Conservation (phyloP, 2,329 filamentous ascomycete species). For the Aureobasidium lini region DNA sequence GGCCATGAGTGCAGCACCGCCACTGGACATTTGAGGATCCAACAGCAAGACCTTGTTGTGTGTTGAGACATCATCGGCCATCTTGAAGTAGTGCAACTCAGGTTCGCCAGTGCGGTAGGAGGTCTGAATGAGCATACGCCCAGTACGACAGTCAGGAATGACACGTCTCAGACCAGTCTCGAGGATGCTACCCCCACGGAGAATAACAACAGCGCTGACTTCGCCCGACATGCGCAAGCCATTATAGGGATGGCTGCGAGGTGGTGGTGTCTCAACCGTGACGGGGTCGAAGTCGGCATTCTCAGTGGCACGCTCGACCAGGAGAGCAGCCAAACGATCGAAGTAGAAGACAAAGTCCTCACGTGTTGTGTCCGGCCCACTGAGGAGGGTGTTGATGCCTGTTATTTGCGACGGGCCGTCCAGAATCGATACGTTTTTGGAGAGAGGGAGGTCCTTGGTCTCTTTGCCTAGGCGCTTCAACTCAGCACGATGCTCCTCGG, state of each 20-base stretch:
- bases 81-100: conserved; percentile 80
- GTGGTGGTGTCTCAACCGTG: conserved; percentile 64
- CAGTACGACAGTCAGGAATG: conserved; percentile 85
- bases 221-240: conserved; percentile 66
- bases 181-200: conserved; percentile 81
- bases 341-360: conserved; percentile 99
- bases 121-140: conserved; percentile 87
- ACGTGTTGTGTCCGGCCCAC: conserved; percentile 66
- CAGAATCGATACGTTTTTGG: conserved; percentile 65
- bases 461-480: conserved; percentile 68
- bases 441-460: conserved; percentile 64
- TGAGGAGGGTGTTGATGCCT: conserved; percentile 85
- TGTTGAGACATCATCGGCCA: conserved; percentile 63
- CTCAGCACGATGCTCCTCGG: conserved; percentile 69
- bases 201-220: conserved; percentile 75
- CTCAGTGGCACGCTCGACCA: conserved; percentile 77
- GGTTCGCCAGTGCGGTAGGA: conserved; percentile 72
- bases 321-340: conserved; percentile 74
- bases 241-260: conserved; percentile 56
- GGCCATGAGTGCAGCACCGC: conserved; percentile 82
- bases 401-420: conserved; percentile 70
- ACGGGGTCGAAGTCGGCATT: conserved; percentile 54
- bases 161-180: conserved; percentile 83
- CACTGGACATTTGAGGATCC: conserved; percentile 91
- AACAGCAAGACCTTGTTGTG: conserved; percentile 79